phyloP scores from a whole-genome alignment of 2,329 filamentous ascomycete genomes.

The Penicillium hordei region DNA sequence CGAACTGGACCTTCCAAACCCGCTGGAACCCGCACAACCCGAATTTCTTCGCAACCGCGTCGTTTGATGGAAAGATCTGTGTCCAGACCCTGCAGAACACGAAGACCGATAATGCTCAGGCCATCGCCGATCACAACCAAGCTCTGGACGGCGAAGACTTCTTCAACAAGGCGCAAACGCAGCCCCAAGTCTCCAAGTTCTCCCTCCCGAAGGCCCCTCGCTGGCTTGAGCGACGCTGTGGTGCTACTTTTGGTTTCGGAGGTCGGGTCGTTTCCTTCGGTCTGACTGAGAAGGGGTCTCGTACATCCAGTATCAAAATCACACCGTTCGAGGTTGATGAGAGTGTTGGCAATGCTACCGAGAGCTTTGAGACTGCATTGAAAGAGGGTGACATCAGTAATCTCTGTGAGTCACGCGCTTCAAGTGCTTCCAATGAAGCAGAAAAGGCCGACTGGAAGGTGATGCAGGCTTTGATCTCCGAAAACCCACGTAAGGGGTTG shows the following conservation, averaged over 20 bases:
- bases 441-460: constrained; percentile 97
- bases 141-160: constrained; percentile 90
- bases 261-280: constrained; percentile 82
- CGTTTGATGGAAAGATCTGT: constrained; percentile 94
- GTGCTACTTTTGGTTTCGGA: constrained; percentile 91
- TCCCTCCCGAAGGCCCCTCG: constrained; percentile 80
- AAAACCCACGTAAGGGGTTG: constrained; percentile 81
- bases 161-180: constrained; percentile 88
- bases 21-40: constrained; percentile 93
- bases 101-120: constrained; percentile 67
- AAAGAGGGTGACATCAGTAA: constrained; percentile 71
- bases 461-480: constrained; percentile 81
- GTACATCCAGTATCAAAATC: constrained; percentile 74
- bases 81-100: constrained; percentile 94
- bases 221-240: constrained; percentile 83
- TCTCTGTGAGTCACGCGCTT: constrained; percentile 78
- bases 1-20: constrained; percentile 99
- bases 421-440: constrained; percentile 75
- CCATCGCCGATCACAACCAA: constrained; percentile 61
- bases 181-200: constrained; percentile 88
- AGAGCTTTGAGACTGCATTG: constrained; percentile 82
- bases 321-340: constrained; percentile 87
- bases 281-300: constrained; percentile 61
- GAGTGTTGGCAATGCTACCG: constrained; percentile 76
- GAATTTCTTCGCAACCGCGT: constrained; percentile 87